Conservation (phyloP, 345 rosid genomes). For the Syzygium grande region DNA sequence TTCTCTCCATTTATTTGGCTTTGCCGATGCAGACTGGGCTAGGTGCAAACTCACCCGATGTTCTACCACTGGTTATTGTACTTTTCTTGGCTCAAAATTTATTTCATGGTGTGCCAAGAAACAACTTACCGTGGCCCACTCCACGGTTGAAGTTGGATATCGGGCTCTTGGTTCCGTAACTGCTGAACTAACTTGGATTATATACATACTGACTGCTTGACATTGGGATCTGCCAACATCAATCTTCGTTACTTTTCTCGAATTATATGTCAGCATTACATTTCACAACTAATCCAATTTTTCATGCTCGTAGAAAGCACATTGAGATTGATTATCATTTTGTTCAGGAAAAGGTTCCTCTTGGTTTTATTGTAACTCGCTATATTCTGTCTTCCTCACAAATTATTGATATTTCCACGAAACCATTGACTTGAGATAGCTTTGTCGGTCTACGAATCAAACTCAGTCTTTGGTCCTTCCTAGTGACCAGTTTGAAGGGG, state of each 20-base stretch:
- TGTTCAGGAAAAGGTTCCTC: neutral
- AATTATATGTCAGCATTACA: neutral
- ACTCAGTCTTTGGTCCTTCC: neutral
- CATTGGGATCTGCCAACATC: neutral
- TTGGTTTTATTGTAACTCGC: neutral
- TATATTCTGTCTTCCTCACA: neutral
- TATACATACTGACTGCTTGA: neutral
- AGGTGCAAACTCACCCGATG: neutral
- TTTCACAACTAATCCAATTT: neutral
- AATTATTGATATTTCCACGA: neutral
- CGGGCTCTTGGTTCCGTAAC: rapidly evolving
- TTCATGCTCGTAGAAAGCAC: neutral
- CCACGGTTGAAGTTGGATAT: rapidly evolving
- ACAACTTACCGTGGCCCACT: rapidly evolving
- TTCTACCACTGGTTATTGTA: neutral
- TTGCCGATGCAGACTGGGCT: neutral
- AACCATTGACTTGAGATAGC: neutral
- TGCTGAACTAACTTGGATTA: neutral
- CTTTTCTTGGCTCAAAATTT: neutral
- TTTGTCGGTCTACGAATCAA: neutral
- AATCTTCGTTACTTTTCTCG: neutral
- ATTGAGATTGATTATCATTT: neutral
- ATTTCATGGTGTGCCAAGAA: neutral
- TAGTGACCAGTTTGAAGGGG: neutral
- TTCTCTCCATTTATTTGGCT: neutral